These are phyloP conservation scores for Marasmius fiardii DNA, from an alignment of 1,284 basidiomycete species.

Conservation along the genomic window DNA sequence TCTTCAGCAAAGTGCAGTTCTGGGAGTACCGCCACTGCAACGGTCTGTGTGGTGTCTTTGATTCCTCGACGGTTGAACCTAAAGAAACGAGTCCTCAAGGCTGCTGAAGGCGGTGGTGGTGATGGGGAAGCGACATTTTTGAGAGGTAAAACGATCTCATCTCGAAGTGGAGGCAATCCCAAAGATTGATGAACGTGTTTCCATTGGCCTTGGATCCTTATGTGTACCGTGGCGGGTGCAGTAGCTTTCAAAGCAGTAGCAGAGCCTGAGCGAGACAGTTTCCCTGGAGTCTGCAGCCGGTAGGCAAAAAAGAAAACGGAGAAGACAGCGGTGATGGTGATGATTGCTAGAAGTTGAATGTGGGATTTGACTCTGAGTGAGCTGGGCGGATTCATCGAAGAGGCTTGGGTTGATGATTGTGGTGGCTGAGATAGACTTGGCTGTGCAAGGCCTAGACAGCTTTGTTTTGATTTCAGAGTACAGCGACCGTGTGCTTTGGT, in stretches of 20 bases:
- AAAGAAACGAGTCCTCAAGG: slow-evolving; percentile 12
- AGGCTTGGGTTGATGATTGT: too few species aligned
- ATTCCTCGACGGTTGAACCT: neutral
- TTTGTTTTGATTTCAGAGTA: too few species aligned
- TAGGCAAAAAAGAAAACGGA: neutral
- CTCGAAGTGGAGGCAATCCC: slow-evolving; percentile 3
- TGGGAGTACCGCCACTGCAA: neutral
- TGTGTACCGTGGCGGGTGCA: neutral
- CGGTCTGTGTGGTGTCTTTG: neutral
- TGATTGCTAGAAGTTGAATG: neutral
- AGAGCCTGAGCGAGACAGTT: neutral
- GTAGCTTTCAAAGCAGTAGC: neutral
- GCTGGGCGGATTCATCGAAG: too few species aligned
- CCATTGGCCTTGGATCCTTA: slow-evolving; percentile 13
- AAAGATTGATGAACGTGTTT: slow-evolving; percentile 11
- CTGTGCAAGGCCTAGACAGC: too few species aligned
- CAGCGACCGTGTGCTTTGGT: too few species aligned
- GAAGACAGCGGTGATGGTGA: neutral
- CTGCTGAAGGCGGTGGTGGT: neutral
- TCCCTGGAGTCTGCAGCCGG: too few species aligned
- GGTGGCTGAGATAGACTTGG: too few species aligned
- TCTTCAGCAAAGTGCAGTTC: slow-evolving; percentile 12
- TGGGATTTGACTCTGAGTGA: too few species aligned
- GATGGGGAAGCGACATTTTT: neutral
- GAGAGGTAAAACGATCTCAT: slow-evolving; percentile 2